Conservation (phyloP, 179 eudicot species). For the Silene vulgaris region DNA sequence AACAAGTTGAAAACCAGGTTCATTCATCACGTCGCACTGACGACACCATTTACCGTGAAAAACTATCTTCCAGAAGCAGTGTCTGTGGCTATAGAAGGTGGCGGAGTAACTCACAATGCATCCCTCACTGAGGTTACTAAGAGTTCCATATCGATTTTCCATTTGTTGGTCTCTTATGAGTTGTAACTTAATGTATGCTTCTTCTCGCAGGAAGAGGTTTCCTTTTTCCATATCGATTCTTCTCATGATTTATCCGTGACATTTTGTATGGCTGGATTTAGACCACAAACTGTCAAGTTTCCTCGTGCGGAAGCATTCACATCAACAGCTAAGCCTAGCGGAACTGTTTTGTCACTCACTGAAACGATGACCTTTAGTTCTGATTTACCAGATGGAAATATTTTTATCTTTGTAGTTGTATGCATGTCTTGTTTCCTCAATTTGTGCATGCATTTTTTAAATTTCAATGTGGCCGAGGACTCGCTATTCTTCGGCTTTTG, state of each 20-base stretch:
- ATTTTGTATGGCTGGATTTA: constrained; percentile 57
- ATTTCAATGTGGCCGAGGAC: not conserved
- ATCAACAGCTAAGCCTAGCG: constrained; percentile 64
- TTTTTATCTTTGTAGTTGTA: not conserved
- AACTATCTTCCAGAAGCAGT: constrained; percentile 65
- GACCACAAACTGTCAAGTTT: constrained; percentile 58
- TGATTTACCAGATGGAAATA: constrained; percentile 51
- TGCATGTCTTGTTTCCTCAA: not conserved
- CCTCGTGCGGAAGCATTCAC: constrained; percentile 85
- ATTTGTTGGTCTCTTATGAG: constrained; percentile 5
- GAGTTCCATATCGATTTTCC: constrained; percentile 11
- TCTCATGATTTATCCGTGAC: constrained; percentile 79
- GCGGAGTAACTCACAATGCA: constrained; percentile 53
- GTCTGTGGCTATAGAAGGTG: constrained; percentile 70
- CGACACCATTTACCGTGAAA: constrained; percentile 68
- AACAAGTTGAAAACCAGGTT: constrained; percentile 48
- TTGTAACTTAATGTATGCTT: not conserved
- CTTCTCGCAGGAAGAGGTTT: constrained; percentile 67
- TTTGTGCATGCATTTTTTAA: not conserved
- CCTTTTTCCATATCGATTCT: constrained; percentile 81
- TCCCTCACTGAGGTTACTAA: constrained; percentile 61
- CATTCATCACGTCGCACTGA: constrained; percentile 61
- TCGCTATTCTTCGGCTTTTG: not conserved
- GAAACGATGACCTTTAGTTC: constrained; percentile 59
- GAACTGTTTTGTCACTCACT: constrained; percentile 59